These are phyloP conservation scores for Athelia sp. DNA, from an alignment of 1,284 basidiomycete genomes.

Conservation along the genomic window DNA sequence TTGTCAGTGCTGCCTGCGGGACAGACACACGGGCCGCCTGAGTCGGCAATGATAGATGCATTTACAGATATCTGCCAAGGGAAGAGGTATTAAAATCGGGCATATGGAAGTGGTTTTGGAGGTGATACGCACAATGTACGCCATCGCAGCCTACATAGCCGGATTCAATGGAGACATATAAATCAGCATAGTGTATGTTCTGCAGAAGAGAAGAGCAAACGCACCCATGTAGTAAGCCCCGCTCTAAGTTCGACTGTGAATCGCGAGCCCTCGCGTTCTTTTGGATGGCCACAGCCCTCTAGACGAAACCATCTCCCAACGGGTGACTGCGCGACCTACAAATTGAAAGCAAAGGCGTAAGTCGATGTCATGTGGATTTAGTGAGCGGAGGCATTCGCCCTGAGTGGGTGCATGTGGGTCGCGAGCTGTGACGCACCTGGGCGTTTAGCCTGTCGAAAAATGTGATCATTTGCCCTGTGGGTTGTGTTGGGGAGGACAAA, in stretches of 20 bases:
- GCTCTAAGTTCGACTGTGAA: slow-evolving; percentile 81
- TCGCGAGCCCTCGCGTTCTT: slow-evolving; percentile 70
- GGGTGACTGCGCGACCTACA: slow-evolving; percentile 61
- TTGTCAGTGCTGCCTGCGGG: slow-evolving; percentile 32
- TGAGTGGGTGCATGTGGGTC: slow-evolving; percentile 15
- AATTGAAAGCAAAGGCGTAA: background rate
- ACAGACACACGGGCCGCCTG: slow-evolving; percentile 84
- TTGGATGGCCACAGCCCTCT: slow-evolving; percentile 76
- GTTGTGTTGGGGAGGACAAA: too few relatives aligned
- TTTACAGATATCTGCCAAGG: slow-evolving; percentile 85
- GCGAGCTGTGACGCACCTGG: slow-evolving; percentile 26
- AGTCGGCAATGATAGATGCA: slow-evolving; percentile 69
- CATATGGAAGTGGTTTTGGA: background rate
- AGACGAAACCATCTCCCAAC: slow-evolving; percentile 82
- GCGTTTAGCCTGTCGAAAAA: slow-evolving; percentile 37
- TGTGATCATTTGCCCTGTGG: slow-evolving; percentile 35
- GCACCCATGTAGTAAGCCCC: slow-evolving; percentile 78
- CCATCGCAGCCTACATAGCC: slow-evolving; percentile 54
- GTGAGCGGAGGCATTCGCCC: too few relatives aligned
- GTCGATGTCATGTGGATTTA: background rate
- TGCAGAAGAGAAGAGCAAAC: slow-evolving; percentile 17
- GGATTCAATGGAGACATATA: slow-evolving; percentile 1
- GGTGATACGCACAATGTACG: slow-evolving; percentile 48
- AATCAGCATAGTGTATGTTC: slow-evolving; percentile 1
- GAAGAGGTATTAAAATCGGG: background rate